phyloP scores from a whole-genome alignment of 495 filamentous ascomycete genomes.

The Pseudoneurospora amorphoporcata region DNA sequence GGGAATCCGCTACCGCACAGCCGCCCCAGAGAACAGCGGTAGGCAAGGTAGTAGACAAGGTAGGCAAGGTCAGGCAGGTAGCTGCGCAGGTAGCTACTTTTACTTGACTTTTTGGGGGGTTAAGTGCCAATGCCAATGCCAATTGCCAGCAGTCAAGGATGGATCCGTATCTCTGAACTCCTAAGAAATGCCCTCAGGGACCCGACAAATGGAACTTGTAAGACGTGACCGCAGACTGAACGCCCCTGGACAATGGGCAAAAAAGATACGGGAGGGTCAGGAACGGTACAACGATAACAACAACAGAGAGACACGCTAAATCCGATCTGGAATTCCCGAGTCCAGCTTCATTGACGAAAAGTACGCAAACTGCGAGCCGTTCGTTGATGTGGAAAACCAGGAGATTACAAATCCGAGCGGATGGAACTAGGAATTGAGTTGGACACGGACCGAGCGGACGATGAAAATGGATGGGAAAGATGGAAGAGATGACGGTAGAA shows the following conservation, averaged over 20 bases:
- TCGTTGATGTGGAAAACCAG: neutral
- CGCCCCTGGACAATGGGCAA: neutral
- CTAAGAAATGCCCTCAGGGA: neutral
- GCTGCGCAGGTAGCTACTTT: neutral
- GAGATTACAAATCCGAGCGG: conserved; percentile 1
- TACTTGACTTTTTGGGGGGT: neutral
- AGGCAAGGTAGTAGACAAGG: neutral
- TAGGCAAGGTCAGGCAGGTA: neutral
- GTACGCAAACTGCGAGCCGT: neutral
- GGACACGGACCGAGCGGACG: neutral
- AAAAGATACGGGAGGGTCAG: neutral
- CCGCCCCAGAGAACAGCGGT: neutral
- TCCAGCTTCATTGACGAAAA: neutral
- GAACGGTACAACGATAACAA: neutral
- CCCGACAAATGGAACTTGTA: neutral
- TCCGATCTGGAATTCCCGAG: neutral
- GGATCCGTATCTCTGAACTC: neutral
- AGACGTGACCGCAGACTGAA: neutral
- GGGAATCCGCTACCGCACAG: neutral
- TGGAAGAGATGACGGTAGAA: neutral
- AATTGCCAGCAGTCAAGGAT: neutral
- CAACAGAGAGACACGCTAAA: neutral
- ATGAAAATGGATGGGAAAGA: neutral
- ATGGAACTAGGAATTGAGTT: conserved; percentile 8
- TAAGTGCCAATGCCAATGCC: neutral